phyloP scores from a whole-genome alignment of 169 alveolate species.

The Miamiensis avidus region DNA sequence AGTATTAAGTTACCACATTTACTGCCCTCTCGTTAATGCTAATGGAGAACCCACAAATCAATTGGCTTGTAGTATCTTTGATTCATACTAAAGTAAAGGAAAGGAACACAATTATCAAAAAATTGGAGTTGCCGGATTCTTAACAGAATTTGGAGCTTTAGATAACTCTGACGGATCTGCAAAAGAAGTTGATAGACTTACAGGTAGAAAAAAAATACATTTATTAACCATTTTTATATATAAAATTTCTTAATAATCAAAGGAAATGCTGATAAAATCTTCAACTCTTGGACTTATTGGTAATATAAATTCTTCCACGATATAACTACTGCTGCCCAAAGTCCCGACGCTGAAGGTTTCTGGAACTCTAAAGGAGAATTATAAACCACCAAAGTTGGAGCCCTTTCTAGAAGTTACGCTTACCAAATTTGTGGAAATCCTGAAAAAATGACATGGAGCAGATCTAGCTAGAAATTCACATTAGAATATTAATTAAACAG shows the following conservation, averaged over 20 bases:
- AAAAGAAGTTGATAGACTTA: conserved; percentile 58
- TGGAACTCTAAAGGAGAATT: conserved; percentile 66
- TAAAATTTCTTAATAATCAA: not conserved
- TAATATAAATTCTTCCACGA: conserved; percentile 63
- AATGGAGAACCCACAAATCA: conserved; percentile 51
- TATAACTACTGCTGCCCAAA: conserved; percentile 65
- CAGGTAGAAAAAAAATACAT: conserved; percentile 57
- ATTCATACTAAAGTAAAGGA: conserved; percentile 47
- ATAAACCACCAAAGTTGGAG: conserved; percentile 60
- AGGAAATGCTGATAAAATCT: conserved; percentile 36
- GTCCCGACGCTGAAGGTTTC: conserved; percentile 66
- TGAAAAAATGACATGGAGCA: no score
- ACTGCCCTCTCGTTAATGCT: conserved; percentile 57
- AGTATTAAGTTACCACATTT: conserved; percentile 64
- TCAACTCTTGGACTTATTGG: conserved; percentile 83
- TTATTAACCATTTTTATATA: conserved; percentile 9
- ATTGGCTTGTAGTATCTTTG: conserved; percentile 58
- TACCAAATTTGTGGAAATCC: no score
- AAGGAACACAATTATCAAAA: conserved; percentile 59
- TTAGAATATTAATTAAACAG: no score
- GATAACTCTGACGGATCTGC: conserved; percentile 54
- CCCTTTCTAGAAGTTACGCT: no score
- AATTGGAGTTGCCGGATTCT: conserved; percentile 59
- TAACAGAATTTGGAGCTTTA: conserved; percentile 86
- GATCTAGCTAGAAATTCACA: no score